Evolutionary conservation across 2,329 filamentous ascomycete species (phyloP), one percentile per base, ranked within the genome.

Genomic region (Penicillium sp.): DNA sequence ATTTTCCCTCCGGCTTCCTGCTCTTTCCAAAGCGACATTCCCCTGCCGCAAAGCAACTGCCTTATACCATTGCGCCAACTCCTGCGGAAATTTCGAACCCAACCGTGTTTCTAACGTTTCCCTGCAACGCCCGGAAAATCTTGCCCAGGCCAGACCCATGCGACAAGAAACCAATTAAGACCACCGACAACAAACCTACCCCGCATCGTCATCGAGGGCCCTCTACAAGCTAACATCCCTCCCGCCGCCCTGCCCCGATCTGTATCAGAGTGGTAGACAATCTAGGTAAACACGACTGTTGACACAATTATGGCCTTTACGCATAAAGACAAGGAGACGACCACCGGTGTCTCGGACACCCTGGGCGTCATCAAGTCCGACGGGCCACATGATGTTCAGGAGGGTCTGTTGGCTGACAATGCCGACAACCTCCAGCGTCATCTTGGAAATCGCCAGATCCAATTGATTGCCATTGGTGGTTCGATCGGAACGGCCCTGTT

Each of bases 401-500:
- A 67, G 37, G 66, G 66, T 39, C n/a, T 66, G 25, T 72, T 74
- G 49, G 69, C 71, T 4, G 69, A 59, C 31, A 68, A 68, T 51
- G 65, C 62, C 20, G 66, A 67, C 34, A 60, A 63, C 31, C 63
- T 68, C 37, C 65, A 68, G 43, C 63, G 66, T 39, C 66, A 68
- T 51, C 54, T 68, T 10, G 65, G 62, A 17, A 68, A 68, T 17
- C 67, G 67, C 38, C 67, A 69, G 34, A 67, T 69, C 22, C 67
- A 69, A 43, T 54, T 73, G 11, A 72, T 79, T 49, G 76, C 75
- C 31, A 78, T 78, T 47, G 77, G 77, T 20, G 77, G 77, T 20
- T 74, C 74, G 2, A 76, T 79, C 35, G 74, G 76, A 45, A 75
- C 71, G 0, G 74, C 72, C 14, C 67, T 79, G 10, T 76, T 77